Evolutionary conservation across 1,139 yeast genomes (phyloP).

Genomic region (Yamadazyma siamensis): DNA sequence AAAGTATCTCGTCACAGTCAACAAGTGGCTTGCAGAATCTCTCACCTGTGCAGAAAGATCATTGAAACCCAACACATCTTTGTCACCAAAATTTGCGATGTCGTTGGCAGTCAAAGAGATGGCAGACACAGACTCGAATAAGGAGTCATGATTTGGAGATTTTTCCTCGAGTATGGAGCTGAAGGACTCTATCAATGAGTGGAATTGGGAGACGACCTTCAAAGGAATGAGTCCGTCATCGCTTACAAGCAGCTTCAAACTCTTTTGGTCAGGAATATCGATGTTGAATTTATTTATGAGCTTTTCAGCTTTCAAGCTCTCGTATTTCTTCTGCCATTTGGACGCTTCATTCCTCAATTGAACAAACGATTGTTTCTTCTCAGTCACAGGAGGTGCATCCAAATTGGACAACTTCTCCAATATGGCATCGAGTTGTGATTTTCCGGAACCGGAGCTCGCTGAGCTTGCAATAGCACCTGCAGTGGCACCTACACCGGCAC

Average conservation of each 20-base stretch:
- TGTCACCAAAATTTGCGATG: constrained; percentile 44
- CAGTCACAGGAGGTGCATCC: constrained; percentile 12
- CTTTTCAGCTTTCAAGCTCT: constrained; percentile 34
- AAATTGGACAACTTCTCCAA: constrained; percentile 19
- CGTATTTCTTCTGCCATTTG: constrained; percentile 48
- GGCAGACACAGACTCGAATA: constrained; percentile 55
- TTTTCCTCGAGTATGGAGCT: constrained; percentile 32
- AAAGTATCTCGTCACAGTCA: constrained; percentile 77
- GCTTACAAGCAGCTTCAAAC: constrained; percentile 30
- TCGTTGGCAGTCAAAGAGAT: constrained; percentile 50
- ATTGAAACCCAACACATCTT: constrained; percentile 30
- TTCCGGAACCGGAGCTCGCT: constrained; percentile 6
- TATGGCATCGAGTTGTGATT: constrained; percentile 17
- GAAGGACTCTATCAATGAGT: constrained; percentile 46
- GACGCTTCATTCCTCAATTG: constrained; percentile 30
- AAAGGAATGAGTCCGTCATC: constrained; percentile 45
- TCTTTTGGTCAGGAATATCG: constrained; percentile 21
- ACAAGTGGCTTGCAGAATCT: constrained; percentile 70
- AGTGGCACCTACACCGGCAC: constrained; percentile 2
- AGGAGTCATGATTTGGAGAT: constrained; percentile 32
- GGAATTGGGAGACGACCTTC: constrained; percentile 42
- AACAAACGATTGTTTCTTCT: constrained; percentile 14
- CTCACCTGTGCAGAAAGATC: constrained; percentile 45
- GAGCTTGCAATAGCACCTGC: constrained; percentile 5
- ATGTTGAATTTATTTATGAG: constrained; percentile 21